phyloP scores from a whole-genome alignment of 1,284 basidiomycete species.

The Kalmanozyma brasiliensis region DNA sequence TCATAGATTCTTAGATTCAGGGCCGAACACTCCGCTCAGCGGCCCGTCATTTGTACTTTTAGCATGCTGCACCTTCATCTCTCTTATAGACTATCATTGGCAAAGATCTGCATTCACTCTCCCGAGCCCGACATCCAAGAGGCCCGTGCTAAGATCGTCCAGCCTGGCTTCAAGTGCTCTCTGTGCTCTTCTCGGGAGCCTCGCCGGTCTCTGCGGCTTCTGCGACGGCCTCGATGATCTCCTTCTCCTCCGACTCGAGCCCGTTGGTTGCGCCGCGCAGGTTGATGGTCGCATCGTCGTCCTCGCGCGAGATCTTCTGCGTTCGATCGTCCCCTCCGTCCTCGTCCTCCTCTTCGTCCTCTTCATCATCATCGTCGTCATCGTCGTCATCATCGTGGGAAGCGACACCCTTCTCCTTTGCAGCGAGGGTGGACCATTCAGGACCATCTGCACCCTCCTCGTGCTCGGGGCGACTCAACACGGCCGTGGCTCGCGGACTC shows the following conservation, averaged over 20 bases:
- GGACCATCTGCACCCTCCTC: slow-evolving; percentile 35
- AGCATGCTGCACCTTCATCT: background rate
- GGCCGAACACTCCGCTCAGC: background rate
- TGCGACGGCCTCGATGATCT: background rate
- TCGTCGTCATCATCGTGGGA: slow-evolving; percentile 17
- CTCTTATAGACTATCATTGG: too few relatives aligned
- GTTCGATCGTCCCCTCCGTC: slow-evolving; percentile 14
- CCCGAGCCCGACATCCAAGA: too few relatives aligned
- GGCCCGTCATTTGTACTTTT: background rate
- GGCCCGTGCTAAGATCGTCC: too few relatives aligned
- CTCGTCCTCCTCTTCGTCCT: slow-evolving; percentile 12
- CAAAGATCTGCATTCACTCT: too few relatives aligned
- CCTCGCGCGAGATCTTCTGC: slow-evolving; percentile 19
- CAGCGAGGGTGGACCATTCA: slow-evolving; percentile 17
- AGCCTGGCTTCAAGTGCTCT: too few relatives aligned
- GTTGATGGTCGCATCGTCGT: slow-evolving; percentile 38
- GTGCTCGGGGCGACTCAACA: slow-evolving; percentile 38
- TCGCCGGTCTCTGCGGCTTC: background rate
- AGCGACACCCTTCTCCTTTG: background rate
- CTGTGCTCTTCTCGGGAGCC: too few relatives aligned
- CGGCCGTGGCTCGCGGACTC: slow-evolving; percentile 38
- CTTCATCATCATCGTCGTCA: slow-evolving; percentile 6
- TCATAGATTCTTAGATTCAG: too few relatives aligned
- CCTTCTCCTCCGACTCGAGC: background rate
- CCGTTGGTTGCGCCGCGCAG: slow-evolving; percentile 13